Conservation (phyloP, 306 rosid genomes). For the Cyamopsis tetragonoloba region DNA sequence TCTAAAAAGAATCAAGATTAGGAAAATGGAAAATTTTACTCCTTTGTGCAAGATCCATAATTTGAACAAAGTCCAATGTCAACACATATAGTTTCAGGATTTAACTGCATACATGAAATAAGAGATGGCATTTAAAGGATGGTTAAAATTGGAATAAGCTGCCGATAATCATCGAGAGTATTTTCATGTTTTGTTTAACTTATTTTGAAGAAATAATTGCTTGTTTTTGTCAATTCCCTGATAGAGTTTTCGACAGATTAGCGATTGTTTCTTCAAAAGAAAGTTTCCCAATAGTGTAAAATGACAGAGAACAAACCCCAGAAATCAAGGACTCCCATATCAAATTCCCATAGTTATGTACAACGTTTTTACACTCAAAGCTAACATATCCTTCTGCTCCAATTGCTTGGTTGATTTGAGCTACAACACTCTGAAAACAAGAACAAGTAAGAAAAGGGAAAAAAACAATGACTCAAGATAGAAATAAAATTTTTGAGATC, state of each 20-base stretch:
- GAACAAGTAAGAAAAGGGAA: constrained; percentile 18
- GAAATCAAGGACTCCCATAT: constrained; percentile 60
- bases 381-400: constrained; percentile 67
- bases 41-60: constrained; percentile 20
- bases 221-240: too few relatives aligned
- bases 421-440: constrained; percentile 51
- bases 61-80: constrained; percentile 54
- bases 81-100: constrained; percentile 52
- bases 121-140: constrained; percentile 8
- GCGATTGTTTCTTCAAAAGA: too few relatives aligned
- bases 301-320: constrained; percentile 45
- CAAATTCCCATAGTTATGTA: constrained; percentile 49
- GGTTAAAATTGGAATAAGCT: constrained; percentile 9
- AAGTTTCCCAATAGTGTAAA: too few relatives aligned
- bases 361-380: constrained; percentile 58
- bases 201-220: too few relatives aligned
- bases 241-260: too few relatives aligned
- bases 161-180: background rate
- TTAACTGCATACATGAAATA: constrained; percentile 40
- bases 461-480: background rate
- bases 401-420: constrained; percentile 76
- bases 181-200: too few relatives aligned
- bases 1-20: background rate
- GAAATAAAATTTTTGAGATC: constrained; percentile 20
- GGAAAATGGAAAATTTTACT: constrained; percentile 35